Evolutionary conservation across 2,329 filamentous ascomycete species (phyloP), one percentile per base, ranked within the genome.

Genomic region (Paecilomyces variotii): DNA sequence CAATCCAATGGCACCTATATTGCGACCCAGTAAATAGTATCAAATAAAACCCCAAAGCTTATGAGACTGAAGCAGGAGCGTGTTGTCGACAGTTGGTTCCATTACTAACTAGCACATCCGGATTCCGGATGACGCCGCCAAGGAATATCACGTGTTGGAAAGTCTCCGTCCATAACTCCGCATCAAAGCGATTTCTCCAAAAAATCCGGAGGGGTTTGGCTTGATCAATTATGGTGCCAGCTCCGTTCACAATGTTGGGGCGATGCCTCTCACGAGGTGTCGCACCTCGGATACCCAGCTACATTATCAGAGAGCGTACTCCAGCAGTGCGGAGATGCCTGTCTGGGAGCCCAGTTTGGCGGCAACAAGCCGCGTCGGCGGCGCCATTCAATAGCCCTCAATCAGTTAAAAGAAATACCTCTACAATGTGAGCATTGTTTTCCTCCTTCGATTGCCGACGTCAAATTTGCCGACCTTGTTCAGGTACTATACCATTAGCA

Each of bases 401-500:
- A 58, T 72, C 72, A 53, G 64, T 70, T 45, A 71, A 79, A 61
- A 82, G 79, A 66, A 86, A 86, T 66, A 73, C 74, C 53, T 83
- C 83, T 50, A 80, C 80, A 45, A 73, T 84, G 82, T 84, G 72
- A 62, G 74, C 60, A 19, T 10, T 39, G 30, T 9, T n/a, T 19
- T 49, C 24, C 35, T 28, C 55, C 60, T 65, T 26, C 61, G 7
- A 11, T 26, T 10, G 3, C 12, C 26, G 27, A 27, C 4, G 50
- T 28, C 39, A 56, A 25, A 4, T 26, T 56, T 39, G 56, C 67
- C 57, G 56, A 57, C 24, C 24, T 53, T 56, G 52, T n/a, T 19
- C 61, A 86, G 84, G 74, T 86, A 85, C 71, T 87, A 87, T 67
- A 80, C 83, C 26, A 75, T 85, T 54, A 86, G 84, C 66, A 72